Percentiles rank a stretch among this genome's conserved stretches.
Evolutionary conservation across 2,329 filamentous ascomycete genomes (phyloP).

Genomic region (Fulvia fulva): DNA sequence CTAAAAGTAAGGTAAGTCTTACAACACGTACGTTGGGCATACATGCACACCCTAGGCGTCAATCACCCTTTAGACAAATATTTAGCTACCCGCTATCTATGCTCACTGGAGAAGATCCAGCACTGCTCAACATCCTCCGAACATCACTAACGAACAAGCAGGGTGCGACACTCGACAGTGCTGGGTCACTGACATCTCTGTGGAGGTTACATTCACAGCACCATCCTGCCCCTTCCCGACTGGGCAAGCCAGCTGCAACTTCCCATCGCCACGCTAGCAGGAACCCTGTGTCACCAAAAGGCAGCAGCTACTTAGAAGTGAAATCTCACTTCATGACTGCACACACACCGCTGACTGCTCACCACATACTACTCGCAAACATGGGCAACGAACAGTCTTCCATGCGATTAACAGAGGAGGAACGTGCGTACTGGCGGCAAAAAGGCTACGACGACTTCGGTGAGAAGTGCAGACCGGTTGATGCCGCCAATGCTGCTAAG

Average conservation of each 20-base stretch:
- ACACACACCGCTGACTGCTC: neutral
- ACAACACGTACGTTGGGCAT: too few relatives aligned
- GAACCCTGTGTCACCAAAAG: neutral
- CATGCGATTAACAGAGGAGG: neutral
- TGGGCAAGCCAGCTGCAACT: neutral
- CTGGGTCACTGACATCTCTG: neutral
- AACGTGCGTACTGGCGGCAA: neutral
- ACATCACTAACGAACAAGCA: neutral
- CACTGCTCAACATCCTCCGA: too few relatives aligned
- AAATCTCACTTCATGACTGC: neutral
- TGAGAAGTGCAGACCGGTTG: neutral
- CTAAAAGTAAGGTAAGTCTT: too few relatives aligned
- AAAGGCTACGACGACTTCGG: neutral
- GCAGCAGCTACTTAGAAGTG: neutral
- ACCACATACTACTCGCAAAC: neutral
- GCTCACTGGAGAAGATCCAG: too few relatives aligned
- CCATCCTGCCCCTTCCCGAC: neutral
- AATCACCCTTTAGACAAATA: too few relatives aligned
- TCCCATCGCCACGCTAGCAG: neutral
- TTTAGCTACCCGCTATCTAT: too few relatives aligned
- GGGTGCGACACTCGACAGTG: neutral
- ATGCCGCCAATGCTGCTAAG: neutral
- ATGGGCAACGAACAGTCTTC: slow-evolving; percentile 1
- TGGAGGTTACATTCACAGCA: neutral
- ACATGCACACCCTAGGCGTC: too few relatives aligned